phyloP scores from a whole-genome alignment of 768 basidiomycete genomes.

The Lactarius hatsudake region DNA sequence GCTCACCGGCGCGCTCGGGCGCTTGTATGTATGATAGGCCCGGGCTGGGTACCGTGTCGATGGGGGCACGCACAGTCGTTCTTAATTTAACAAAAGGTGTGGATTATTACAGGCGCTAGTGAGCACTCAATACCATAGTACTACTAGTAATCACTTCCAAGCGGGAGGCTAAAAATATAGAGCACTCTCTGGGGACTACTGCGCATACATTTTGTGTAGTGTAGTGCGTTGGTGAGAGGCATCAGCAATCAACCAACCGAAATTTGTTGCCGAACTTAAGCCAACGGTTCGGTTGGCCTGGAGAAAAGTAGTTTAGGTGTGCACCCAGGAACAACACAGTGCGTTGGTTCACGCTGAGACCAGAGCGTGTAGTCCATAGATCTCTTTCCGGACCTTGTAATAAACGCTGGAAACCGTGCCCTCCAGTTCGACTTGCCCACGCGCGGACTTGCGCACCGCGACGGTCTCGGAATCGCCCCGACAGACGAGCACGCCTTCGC shows the following conservation, averaged over 20 bases:
- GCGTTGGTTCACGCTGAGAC: constrained; percentile 53
- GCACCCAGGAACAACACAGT: not conserved
- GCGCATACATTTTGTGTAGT: not conserved
- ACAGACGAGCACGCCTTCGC: constrained; percentile 94
- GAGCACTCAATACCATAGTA: not conserved
- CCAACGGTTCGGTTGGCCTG: not conserved
- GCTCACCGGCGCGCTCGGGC: no score
- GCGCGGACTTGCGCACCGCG: constrained; percentile 82
- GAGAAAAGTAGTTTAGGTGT: not conserved
- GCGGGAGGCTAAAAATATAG: not conserved
- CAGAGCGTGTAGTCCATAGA: constrained; percentile 88
- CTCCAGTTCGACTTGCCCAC: constrained; percentile 85
- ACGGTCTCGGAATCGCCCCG: constrained; percentile 72
- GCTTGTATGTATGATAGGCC: no score
- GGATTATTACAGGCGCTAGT: no score
- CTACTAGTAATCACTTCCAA: not conserved
- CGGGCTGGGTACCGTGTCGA: no score
- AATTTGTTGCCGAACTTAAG: not conserved
- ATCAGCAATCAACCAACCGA: not conserved
- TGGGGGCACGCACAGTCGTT: no score
- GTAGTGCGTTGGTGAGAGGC: not conserved
- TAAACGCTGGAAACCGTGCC: constrained; percentile 87
- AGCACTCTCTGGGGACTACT: not conserved
- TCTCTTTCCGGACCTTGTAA: constrained; percentile 83
- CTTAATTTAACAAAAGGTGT: no score